These are phyloP conservation scores for Nakazawaea populi DNA, from an alignment of 805 yeast genomes.

Conservation along the genomic window DNA sequence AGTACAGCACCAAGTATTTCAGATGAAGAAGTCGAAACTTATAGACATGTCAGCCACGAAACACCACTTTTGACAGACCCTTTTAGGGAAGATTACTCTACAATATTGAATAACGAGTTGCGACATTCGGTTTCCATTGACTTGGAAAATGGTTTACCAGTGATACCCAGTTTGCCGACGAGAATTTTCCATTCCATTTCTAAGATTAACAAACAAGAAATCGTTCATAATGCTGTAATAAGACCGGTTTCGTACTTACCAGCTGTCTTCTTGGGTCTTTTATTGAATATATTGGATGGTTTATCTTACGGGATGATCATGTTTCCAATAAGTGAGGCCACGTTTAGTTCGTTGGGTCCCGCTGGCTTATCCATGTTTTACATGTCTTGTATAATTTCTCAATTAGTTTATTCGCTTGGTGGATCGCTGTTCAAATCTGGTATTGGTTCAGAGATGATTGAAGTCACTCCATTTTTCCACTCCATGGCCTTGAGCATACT, in stretches of 20 bases:
- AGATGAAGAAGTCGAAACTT: conserved; percentile 1
- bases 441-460: conserved; percentile 98
- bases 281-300: conserved; percentile 87
- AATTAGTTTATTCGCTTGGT: conserved; percentile 82
- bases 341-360: conserved; percentile 76
- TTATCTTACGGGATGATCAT: conserved; percentile 96
- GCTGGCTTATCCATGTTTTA: conserved; percentile 93
- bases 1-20: not conserved
- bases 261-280: conserved; percentile 77
- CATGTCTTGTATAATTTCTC: conserved; percentile 85
- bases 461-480: conserved; percentile 97
- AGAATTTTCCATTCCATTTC: not conserved
- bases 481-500: conserved; percentile 80
- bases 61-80: conserved; percentile 8
- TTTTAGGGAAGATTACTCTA: conserved; percentile 3
- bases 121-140: conserved; percentile 10
- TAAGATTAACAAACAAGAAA: conserved; percentile 17
- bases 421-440: conserved; percentile 86
- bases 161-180: not conserved
- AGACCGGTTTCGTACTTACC: conserved; percentile 55
- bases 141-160: conserved; percentile 9
- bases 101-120: not conserved
- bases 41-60: not conserved
- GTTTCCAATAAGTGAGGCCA: conserved; percentile 82
- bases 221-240: conserved; percentile 19